A percentile compares a stretch with the other conserved stretches of the same genome.
These are phyloP conservation scores for Larix kaempferi DNA, from an alignment of 75 land plant species.

Conservation along the genomic window DNA sequence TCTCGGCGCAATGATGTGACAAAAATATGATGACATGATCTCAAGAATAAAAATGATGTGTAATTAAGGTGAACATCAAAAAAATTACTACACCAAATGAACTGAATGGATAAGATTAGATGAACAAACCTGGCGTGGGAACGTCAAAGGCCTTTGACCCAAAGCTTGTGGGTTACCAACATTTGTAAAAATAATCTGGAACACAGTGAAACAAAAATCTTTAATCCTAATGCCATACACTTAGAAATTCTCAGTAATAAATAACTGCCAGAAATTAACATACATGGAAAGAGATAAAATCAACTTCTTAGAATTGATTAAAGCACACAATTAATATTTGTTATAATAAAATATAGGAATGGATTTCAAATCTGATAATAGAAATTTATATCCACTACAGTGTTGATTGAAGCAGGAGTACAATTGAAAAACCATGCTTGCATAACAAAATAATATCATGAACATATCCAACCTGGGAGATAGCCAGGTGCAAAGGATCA, in stretches of 20 bases:
- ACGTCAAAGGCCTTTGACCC: constrained; percentile 96
- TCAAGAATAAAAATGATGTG: not conserved
- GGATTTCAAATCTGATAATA: not conserved
- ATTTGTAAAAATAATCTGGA: constrained; percentile 96
- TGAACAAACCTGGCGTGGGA: constrained; percentile 86
- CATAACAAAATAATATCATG: not conserved
- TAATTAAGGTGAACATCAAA: not conserved
- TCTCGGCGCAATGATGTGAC: too few species aligned
- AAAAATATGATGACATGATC: not conserved
- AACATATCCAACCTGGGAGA: not conserved
- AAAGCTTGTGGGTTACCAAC: constrained; percentile 99
- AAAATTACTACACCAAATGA: not conserved
- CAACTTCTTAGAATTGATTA: not conserved
- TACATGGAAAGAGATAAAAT: not conserved
- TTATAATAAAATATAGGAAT: not conserved
- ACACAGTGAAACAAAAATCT: constrained; percentile 3
- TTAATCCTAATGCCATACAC: not conserved
- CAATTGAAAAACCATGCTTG: not conserved
- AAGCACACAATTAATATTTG: not conserved
- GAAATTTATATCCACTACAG: not conserved
- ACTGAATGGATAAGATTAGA: not conserved
- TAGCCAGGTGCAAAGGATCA: too few species aligned
- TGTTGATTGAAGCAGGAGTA: not conserved
- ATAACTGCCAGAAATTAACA: not conserved
- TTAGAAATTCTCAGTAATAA: not conserved